Percentiles rank a stretch among this genome's conserved stretches.
phyloP scores from a whole-genome alignment of 371 early-diverging fungal genomes.

The Conidiobolus incongruus region DNA sequence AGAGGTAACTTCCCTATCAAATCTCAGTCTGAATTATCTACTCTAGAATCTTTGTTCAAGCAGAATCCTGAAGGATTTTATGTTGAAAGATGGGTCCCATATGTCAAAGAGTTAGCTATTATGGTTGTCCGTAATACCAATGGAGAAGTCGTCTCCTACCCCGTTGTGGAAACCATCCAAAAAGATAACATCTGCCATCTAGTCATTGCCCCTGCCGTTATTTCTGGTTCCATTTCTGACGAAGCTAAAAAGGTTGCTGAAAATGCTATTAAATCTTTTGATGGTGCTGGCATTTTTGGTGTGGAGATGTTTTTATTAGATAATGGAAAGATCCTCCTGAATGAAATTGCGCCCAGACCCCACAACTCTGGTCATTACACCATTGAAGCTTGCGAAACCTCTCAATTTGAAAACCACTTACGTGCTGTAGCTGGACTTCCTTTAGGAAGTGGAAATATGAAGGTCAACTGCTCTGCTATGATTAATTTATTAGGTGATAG shows the following conservation, averaged over 20 bases:
- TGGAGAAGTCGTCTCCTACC: conserved; percentile 64
- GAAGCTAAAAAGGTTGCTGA: conserved; percentile 61
- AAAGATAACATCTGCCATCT: conserved; percentile 83
- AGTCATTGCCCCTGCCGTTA: conserved; percentile 87
- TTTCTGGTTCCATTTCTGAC: conserved; percentile 22
- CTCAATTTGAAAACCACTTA: conserved; percentile 91
- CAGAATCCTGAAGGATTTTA: conserved; percentile 36
- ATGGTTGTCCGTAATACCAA: conserved; percentile 74
- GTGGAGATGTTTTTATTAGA: conserved; percentile 86
- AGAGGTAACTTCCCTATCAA: conserved; percentile 73
- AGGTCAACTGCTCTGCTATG: conserved; percentile 82
- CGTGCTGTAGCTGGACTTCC: conserved; percentile 83
- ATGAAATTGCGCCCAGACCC: conserved; percentile 94
- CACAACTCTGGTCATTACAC: conserved; percentile 98
- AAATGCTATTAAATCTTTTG: conserved; percentile 48
- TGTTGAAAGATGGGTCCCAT: conserved; percentile 85
- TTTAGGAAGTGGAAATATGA: conserved; percentile 70
- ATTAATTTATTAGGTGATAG: conserved; percentile 73
- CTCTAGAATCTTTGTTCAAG: conserved; percentile 19
- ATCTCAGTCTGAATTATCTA: conserved; percentile 31
- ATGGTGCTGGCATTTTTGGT: conserved; percentile 84
- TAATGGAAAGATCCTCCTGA: conserved; percentile 59
- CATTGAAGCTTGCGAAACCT: conserved; percentile 88
- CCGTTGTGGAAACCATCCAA: conserved; percentile 89
- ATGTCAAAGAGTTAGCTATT: conserved; percentile 78